Base-by-base conservation (phyloP, 2,329 filamentous ascomycete species). In the Aspergillus oerlinghausenensis region DNA sequence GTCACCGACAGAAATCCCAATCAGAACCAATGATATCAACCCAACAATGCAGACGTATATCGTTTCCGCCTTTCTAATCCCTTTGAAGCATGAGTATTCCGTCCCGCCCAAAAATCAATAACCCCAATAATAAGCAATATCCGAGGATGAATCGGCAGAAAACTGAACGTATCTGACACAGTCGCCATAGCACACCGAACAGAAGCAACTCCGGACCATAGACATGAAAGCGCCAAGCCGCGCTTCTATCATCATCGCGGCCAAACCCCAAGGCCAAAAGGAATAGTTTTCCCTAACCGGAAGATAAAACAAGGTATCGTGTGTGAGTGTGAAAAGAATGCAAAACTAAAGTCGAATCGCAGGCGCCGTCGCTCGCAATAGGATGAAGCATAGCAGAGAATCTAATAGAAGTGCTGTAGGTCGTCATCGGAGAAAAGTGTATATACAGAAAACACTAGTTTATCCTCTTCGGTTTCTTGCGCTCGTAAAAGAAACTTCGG, bases 1-100 rank as follows among this genome's bases (percentile, higher is more conserved):
- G 40, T 43, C 40, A 58, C 50, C 59, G 63, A 65, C 62, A 68
- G 65, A 65, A 58, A 70, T 65, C 58, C 67, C 68, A 64, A 69
- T 63, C 64, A 66, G 66, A 65, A 66, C 68, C 43, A 19, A 47
- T 11, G 70, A 68, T 67, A 71, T 62, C 67, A 64, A 68, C 71
- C 70, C 73, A 70, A 64, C 67, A 70, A 75, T 75, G 73, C 72
- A 75, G 69, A 75, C 72, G 71, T 75, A 69, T 74, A 73, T 75
- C 73, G 70, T 75, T 74, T 72, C 73, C 73, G 70, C 71, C 72
- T 73, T 66, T 70, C 73, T 75, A 75, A 72, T 70, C 67, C 70
- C 67, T 68, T 59, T 65, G 68, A 68, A 70, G 66, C 59, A 67
- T 63, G 62, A 68, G 52, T 67, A 64, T 68, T 65, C 70, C 69